Evolutionary conservation across 225 moss, liverwort and hornwort species (phyloP).

Genomic region (Antitrichia curtipendula): DNA sequence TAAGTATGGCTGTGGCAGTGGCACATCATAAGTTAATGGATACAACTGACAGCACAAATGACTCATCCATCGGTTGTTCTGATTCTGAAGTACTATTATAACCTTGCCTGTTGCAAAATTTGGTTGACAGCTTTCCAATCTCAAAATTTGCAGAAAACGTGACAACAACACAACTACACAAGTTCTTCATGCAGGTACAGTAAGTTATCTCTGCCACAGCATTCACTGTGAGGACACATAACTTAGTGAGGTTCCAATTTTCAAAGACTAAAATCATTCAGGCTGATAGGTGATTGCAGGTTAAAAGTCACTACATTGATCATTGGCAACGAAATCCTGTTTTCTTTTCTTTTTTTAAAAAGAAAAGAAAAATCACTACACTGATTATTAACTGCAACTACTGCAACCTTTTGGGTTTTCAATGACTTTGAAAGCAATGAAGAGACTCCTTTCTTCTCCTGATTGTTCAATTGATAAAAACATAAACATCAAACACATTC

Average conservation of each 20-base stretch:
- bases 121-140: background rate
- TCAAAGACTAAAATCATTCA: background rate
- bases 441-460: background rate
- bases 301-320: background rate
- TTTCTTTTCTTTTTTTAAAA: too few species aligned
- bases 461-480: background rate
- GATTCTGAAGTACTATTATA: background rate
- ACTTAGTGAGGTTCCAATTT: background rate
- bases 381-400: background rate
- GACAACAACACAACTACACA: background rate
- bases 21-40: background rate
- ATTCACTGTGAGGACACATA: background rate
- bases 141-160: background rate
- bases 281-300: background rate
- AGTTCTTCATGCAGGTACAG: background rate
- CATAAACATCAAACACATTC: background rate
- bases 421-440: background rate
- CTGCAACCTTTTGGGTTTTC: background rate
- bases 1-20: background rate
- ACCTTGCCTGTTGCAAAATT: background rate
- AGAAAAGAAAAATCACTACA: background rate
- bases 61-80: background rate
- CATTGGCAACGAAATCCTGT: too few species aligned
- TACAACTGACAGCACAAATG: background rate
- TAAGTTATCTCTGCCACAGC: background rate